A percentile compares a stretch with the other conserved stretches of the same genome.
Evolutionary conservation across 768 basidiomycete species (phyloP).

Genomic region (Kwoniella mangroviensis): DNA sequence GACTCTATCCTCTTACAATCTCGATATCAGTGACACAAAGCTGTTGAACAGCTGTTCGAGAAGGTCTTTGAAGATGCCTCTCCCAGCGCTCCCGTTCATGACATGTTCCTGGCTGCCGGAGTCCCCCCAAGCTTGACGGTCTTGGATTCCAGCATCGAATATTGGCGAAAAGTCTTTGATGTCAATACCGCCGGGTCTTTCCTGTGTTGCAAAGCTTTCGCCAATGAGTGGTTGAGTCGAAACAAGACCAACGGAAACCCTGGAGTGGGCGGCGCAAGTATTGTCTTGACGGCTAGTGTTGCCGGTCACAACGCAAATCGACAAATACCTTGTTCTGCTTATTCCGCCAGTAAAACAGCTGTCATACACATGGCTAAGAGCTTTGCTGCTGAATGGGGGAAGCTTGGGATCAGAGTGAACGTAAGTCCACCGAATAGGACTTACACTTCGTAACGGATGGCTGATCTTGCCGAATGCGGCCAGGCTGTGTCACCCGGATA

Average conservation of each 20-base stretch:
- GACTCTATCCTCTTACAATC: slow-evolving; percentile 27
- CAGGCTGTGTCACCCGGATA: slow-evolving; percentile 51
- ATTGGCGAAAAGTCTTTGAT: slow-evolving; percentile 46
- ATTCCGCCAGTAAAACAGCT: slow-evolving; percentile 57
- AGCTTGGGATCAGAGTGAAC: slow-evolving; percentile 53
- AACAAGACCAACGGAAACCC: slow-evolving; percentile 8
- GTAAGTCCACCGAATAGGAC: slow-evolving; percentile 32
- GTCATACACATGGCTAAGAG: slow-evolving; percentile 55
- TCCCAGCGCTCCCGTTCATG: slow-evolving; percentile 19
- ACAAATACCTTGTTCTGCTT: slow-evolving; percentile 39
- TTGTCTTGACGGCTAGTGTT: slow-evolving; percentile 43
- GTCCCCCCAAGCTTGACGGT: slow-evolving; percentile 38
- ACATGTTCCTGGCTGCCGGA: slow-evolving; percentile 36
- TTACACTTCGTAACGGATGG: neutral
- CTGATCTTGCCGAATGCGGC: neutral
- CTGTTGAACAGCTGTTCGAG: slow-evolving; percentile 11
- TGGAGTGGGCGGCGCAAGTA: slow-evolving; percentile 32
- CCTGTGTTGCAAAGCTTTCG: slow-evolving; percentile 33
- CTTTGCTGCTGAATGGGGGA: slow-evolving; percentile 57
- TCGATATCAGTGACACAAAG: slow-evolving; percentile 34
- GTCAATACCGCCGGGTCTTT: slow-evolving; percentile 44
- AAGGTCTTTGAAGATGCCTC: slow-evolving; percentile 22
- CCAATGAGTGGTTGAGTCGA: slow-evolving; percentile 24
- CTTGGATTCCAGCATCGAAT: slow-evolving; percentile 29
- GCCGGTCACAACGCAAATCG: slow-evolving; percentile 36